Evolutionary conservation across 2,329 filamentous ascomycete species (phyloP).

Genomic region (Sarocladium brachiariae): DNA sequence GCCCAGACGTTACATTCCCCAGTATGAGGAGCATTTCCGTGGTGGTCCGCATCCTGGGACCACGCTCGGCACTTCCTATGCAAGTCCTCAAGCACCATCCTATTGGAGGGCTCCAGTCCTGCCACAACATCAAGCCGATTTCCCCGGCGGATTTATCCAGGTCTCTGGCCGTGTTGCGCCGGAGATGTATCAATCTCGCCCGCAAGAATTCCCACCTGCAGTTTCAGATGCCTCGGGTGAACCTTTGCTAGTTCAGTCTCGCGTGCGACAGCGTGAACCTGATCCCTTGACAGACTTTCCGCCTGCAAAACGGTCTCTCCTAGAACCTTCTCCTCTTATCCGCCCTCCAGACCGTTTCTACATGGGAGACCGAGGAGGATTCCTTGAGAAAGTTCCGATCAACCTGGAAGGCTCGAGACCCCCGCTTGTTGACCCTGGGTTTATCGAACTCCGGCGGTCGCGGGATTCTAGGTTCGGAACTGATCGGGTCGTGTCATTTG

Average conservation of each 20-base stretch:
- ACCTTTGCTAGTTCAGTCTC: neutral
- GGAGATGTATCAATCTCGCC: neutral
- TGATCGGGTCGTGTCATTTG: slow-evolving; percentile 11
- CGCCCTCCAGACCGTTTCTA: slow-evolving; percentile 12
- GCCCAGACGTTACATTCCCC: neutral
- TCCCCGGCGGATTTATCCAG: slow-evolving; percentile 7
- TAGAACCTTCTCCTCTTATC: neutral
- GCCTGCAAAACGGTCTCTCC: neutral
- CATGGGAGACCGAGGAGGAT: slow-evolving; percentile 34
- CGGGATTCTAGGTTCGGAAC: neutral
- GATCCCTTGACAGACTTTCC: neutral
- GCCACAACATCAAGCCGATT: neutral
- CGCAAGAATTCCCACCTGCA: neutral
- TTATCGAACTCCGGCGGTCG: neutral
- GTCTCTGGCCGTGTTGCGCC: neutral
- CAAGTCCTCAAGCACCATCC: neutral
- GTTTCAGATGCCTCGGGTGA: neutral
- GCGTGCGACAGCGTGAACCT: neutral
- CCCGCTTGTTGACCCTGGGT: neutral
- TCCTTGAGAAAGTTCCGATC: slow-evolving; percentile 25
- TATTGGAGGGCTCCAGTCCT: neutral
- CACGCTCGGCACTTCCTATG: neutral
- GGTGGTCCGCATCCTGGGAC: neutral
- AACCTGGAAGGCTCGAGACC: neutral
- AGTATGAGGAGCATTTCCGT: neutral